Evolutionary conservation across 1,139 yeast genomes (phyloP).

Genomic region (Sugiyamaella sp.): DNA sequence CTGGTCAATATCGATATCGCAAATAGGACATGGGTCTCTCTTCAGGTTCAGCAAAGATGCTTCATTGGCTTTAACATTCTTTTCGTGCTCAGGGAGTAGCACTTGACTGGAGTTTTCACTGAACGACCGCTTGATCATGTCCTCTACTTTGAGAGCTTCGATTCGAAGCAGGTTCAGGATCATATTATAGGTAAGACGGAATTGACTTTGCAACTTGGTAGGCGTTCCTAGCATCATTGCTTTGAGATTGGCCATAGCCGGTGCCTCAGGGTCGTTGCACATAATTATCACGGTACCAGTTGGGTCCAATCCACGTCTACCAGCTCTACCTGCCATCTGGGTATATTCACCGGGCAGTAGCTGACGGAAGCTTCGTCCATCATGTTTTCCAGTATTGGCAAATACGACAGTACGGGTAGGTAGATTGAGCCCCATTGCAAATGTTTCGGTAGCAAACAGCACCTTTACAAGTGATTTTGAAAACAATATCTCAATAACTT

Average conservation of each 20-base stretch:
- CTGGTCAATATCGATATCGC: constrained; percentile 48
- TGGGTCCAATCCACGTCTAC: constrained; percentile 92
- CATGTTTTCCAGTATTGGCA: constrained; percentile 82
- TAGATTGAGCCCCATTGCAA: constrained; percentile 96
- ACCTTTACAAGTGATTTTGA: constrained; percentile 85
- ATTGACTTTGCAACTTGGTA: constrained; percentile 86
- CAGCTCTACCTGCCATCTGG: constrained; percentile 99
- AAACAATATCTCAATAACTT: constrained; percentile 89
- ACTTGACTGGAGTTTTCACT: constrained; percentile 90
- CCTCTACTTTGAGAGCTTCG: constrained; percentile 93
- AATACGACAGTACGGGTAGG: constrained; percentile 97
- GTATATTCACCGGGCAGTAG: constrained; percentile 95
- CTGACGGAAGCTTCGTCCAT: constrained; percentile 80
- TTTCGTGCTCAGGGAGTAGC: constrained; percentile 82
- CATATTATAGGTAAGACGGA: constrained; percentile 94
- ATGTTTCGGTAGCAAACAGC: constrained; percentile 95
- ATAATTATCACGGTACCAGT: constrained; percentile 96
- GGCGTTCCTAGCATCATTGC: constrained; percentile 86
- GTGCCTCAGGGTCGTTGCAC: constrained; percentile 72
- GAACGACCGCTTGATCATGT: constrained; percentile 94
- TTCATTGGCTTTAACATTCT: constrained; percentile 58
- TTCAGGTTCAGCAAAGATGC: constrained; percentile 50
- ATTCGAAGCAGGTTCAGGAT: constrained; percentile 86
- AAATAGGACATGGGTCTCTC: constrained; percentile 47
- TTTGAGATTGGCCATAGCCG: constrained; percentile 57